Conservation (phyloP, 768 basidiomycete species). For the Cystobasidium onofrii region DNA sequence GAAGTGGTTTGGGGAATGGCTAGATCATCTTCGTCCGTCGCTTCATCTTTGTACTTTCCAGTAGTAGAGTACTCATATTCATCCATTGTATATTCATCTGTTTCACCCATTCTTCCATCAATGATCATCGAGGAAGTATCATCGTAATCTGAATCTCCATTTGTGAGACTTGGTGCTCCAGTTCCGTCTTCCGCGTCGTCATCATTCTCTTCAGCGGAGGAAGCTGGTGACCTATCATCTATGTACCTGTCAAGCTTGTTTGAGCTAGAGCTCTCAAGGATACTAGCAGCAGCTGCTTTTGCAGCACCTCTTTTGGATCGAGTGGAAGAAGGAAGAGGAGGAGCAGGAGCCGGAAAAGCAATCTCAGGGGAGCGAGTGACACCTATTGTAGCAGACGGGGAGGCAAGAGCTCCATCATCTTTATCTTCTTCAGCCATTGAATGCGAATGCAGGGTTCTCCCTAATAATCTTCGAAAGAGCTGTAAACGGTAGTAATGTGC, state of each 20-base stretch:
- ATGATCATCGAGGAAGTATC: neutral
- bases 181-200: neutral
- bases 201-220: neutral
- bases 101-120: conserved; percentile 15
- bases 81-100: conserved; percentile 17
- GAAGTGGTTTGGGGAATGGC: neutral
- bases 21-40: conserved; percentile 19
- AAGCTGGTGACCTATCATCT: neutral
- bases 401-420: neutral
- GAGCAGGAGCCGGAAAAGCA: conserved; percentile 15
- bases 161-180: conserved; percentile 9
- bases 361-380: conserved; percentile 13
- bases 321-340: neutral
- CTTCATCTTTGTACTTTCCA: neutral
- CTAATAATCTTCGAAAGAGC: too few species aligned
- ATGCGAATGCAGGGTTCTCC: neutral
- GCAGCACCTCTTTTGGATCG: conserved; percentile 16
- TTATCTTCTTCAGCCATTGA: neutral
- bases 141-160: conserved; percentile 11
- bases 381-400: neutral
- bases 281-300: conserved; percentile 1
- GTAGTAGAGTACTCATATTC: neutral
- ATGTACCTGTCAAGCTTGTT: neutral
- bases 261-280: neutral
- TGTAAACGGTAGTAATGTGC: neutral